Conservation (phyloP, 441 rosid genomes). For the Dalechampia spathulata region DNA sequence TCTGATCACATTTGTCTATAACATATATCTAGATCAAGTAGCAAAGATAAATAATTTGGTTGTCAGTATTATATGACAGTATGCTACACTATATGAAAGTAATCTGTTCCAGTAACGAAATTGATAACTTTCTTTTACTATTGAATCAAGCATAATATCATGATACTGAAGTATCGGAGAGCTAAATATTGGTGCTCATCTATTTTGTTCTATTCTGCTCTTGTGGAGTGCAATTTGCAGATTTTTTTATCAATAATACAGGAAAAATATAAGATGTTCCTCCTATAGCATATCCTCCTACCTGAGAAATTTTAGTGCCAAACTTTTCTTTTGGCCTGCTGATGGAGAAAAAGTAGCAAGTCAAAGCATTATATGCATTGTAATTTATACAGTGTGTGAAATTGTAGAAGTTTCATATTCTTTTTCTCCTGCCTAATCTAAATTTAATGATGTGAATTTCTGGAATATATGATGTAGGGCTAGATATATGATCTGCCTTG, state of each 20-base stretch:
- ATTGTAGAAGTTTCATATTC: neutral
- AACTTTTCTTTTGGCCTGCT: neutral
- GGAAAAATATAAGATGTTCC: no score
- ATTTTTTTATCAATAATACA: no score
- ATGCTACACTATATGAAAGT: no score
- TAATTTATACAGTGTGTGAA: neutral
- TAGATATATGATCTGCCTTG: conserved; percentile 1
- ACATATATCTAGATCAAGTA: neutral
- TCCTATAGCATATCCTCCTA: neutral
- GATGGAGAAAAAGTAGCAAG: neutral
- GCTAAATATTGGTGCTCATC: neutral
- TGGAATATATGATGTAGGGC: neutral
- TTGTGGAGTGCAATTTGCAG: no score
- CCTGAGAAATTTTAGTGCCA: neutral
- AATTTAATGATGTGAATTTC: conserved; percentile 5
- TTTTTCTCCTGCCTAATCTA: neutral
- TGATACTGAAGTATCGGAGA: neutral
- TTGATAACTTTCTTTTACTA: neutral
- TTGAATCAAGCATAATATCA: neutral
- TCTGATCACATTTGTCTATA: neutral
- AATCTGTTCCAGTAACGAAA: neutral
- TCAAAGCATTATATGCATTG: neutral
- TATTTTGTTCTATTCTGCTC: no score
- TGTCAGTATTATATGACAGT: neutral
- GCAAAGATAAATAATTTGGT: neutral